Evolutionary conservation across 169 alveolate genomes (phyloP), one percentile per base, ranked within the genome.

Genomic region (Besnoitia besnoiti): DNA sequence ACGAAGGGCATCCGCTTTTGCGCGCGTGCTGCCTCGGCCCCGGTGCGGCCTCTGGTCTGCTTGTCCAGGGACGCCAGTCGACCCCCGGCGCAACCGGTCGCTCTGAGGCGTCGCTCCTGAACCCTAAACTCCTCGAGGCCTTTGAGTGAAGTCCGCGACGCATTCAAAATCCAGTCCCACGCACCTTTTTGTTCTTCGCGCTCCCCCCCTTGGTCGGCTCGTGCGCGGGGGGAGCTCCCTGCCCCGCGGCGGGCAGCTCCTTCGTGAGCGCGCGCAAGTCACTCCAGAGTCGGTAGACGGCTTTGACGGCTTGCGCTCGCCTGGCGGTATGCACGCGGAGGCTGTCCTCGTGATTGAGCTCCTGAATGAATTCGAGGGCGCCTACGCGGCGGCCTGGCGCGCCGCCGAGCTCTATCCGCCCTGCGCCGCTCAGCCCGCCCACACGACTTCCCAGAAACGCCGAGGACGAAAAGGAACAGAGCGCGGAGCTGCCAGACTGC

Each of bases 281-380:
- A n/a, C 27, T 37, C 82, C 82, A 73, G 10, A 73, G 82, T 37
- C 24, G 82, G 47, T 73, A 19, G n/a, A 73, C 82, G n/a, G 82
- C 82, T 42, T 73, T 73, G 14, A n/a, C 16, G 39, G 82, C 82
- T 8, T 73, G 44, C 39, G 39, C 8, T 42, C 82, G 82, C 24
- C 82, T 73, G 47, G 82, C 2, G 39, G 82, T 42, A 42, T 73
- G 82, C 46, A n/a, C 46, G 47, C 46, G 82, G 27, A 73, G 27
- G 16, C 12, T 7, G 21, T 73, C 47, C 12, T n/a, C 46, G 24
- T 73, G 39, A 42, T 73, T 42, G 39, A 73, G 82, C 10, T 73
- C 82, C 82, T 73, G 82, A n/a, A 73, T 39, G 24, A 73, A 73
- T 42, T 73, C 82, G 2, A 73, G 47, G 27, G 82, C 82, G 14